Evolutionary conservation across 2,329 filamentous ascomycete genomes (phyloP).

Genomic region (Didymella exigua): DNA sequence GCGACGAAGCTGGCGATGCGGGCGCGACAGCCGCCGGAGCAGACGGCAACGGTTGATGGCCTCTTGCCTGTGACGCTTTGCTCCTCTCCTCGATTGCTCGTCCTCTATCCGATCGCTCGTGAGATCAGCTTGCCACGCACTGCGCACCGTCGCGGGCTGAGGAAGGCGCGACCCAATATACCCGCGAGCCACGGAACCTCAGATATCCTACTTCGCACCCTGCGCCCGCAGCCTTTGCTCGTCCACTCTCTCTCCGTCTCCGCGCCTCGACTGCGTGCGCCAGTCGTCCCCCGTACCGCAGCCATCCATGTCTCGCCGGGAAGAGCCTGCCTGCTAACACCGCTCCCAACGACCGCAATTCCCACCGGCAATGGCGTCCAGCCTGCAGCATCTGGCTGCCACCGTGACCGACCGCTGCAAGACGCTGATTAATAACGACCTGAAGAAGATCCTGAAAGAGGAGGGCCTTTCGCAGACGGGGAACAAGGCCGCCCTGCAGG

Average conservation of each 20-base stretch:
- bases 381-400: conserved; percentile 50
- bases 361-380: conserved; percentile 39
- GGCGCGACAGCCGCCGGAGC: conserved; percentile 33
- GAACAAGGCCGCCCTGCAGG: conserved; percentile 82
- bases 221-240: conserved; percentile 15
- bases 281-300: neutral
- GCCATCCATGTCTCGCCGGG: conserved; percentile 15
- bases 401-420: conserved; percentile 55
- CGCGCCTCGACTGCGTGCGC: neutral
- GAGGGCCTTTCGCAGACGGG: conserved; percentile 75
- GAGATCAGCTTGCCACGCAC: too few species aligned
- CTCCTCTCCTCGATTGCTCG: neutral
- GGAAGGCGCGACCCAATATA: conserved; percentile 28
- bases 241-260: conserved; percentile 22
- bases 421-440: conserved; percentile 66
- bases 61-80: too few species aligned
- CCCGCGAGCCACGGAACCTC: conserved; percentile 17
- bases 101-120: neutral
- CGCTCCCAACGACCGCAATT: conserved; percentile 6
- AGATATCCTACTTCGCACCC: conserved; percentile 11
- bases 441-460: conserved; percentile 76
- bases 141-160: conserved; percentile 3
- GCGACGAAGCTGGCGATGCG: conserved; percentile 24
- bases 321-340: conserved; percentile 20
- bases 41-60: conserved; percentile 20